These are phyloP conservation scores for Trichoderma gracile DNA, from an alignment of 2,329 filamentous ascomycete genomes.

Conservation along the genomic window DNA sequence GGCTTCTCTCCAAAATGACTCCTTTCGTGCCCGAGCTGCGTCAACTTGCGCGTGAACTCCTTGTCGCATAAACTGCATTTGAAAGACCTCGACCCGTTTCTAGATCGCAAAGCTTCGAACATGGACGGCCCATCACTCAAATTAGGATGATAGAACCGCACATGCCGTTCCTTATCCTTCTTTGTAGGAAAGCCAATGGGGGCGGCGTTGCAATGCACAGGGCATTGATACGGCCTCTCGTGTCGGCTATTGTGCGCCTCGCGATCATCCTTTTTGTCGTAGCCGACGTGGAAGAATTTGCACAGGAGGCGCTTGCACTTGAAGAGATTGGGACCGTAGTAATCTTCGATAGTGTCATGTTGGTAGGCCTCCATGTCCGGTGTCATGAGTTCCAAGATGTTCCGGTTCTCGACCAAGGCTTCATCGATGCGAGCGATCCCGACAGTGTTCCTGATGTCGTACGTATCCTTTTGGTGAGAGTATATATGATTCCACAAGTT, in stretches of 20 bases:
- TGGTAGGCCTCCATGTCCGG: background rate
- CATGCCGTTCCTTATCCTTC: conserved; percentile 1
- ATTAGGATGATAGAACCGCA: background rate
- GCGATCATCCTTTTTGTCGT: background rate
- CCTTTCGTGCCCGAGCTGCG: background rate
- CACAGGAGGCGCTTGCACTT: conserved; percentile 11
- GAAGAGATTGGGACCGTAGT: conserved; percentile 7
- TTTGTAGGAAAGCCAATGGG: background rate
- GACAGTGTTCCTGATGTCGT: background rate
- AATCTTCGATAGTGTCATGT: background rate
- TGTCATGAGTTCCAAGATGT: background rate
- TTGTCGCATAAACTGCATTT: conserved; percentile 7
- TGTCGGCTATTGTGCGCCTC: conserved; percentile 11
- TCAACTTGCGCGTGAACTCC: conserved; percentile 3
- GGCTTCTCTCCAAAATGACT: conserved; percentile 17
- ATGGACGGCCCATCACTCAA: background rate
- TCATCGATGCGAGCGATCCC: background rate
- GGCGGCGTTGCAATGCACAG: background rate
- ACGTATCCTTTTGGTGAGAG: background rate
- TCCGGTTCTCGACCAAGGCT: background rate
- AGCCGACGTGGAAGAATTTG: conserved; percentile 3
- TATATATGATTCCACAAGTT: conserved; percentile 12
- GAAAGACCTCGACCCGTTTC: background rate
- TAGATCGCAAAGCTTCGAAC: background rate
- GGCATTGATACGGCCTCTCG: conserved; percentile 9